Conservation (phyloP, 192 early-diverging fungal genomes). For the Gaertneriomyces sp. region DNA sequence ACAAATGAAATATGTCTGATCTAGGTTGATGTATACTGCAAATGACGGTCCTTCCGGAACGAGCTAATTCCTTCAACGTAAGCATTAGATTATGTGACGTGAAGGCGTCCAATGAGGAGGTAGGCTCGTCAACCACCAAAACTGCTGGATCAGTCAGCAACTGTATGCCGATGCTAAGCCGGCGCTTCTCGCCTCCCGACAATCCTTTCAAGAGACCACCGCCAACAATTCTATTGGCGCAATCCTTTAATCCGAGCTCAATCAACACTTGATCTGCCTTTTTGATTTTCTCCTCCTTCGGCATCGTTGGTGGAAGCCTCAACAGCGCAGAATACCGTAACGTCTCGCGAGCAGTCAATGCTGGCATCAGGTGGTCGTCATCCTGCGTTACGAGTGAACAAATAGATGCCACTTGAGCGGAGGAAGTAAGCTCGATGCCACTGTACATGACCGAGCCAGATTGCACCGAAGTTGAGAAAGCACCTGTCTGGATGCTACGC, state of each 20-base stretch:
- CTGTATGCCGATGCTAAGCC: constrained; percentile 75
- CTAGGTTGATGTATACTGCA: constrained; percentile 77
- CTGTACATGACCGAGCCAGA: constrained; percentile 33
- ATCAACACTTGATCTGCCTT: constrained; percentile 35
- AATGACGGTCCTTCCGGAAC: constrained; percentile 65
- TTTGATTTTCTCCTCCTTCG: constrained; percentile 26
- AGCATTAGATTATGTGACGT: constrained; percentile 70
- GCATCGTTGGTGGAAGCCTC: constrained; percentile 33
- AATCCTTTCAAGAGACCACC: constrained; percentile 46
- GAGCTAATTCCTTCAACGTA: constrained; percentile 56
- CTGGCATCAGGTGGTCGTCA: constrained; percentile 43
- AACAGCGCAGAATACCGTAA: constrained; percentile 40
- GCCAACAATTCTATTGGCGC: constrained; percentile 48
- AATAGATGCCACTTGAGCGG: constrained; percentile 29
- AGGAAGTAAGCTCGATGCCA: constrained; percentile 15
- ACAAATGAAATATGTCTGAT: constrained; percentile 72
- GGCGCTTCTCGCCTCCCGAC: constrained; percentile 64
- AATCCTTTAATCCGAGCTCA: constrained; percentile 42
- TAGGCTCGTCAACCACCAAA: constrained; percentile 88
- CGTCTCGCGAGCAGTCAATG: constrained; percentile 44
- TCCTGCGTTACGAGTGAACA: constrained; percentile 40
- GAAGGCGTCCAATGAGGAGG: constrained; percentile 68
- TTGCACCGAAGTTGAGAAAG: constrained; percentile 12
- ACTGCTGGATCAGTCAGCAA: constrained; percentile 77
- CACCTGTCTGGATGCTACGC: constrained; percentile 21